Conservation (phyloP, 164 flowering plant genomes). For the Echeveria elegans region DNA sequence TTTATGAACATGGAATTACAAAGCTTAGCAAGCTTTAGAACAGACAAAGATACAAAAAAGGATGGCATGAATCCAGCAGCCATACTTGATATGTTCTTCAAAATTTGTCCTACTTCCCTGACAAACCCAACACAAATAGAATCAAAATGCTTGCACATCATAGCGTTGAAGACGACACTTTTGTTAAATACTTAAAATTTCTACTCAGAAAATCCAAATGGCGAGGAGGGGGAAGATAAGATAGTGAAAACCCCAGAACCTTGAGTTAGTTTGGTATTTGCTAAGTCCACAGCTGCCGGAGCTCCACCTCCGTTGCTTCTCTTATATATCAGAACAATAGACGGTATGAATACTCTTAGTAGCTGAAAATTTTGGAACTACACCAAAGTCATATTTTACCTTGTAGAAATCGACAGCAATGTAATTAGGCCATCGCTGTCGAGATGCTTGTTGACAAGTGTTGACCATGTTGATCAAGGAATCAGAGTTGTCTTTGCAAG, state of each 20-base stretch:
- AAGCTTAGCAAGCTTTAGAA: not conserved
- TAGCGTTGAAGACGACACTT: too few relatives aligned
- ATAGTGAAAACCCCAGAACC: conserved; percentile 8
- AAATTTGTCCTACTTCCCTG: not conserved
- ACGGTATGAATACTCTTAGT: not conserved
- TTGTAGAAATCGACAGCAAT: conserved; percentile 39
- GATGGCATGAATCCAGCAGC: not conserved
- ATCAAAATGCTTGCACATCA: not conserved
- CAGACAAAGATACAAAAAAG: not conserved
- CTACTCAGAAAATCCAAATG: not conserved
- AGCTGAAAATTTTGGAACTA: too few relatives aligned
- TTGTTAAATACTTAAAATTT: too few relatives aligned
- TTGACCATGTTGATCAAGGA: conserved; percentile 24
- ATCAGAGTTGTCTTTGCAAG: conserved; percentile 32
- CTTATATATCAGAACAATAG: conserved; percentile 14
- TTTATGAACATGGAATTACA: not conserved
- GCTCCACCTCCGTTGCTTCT: conserved; percentile 43
- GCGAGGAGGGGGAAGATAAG: not conserved
- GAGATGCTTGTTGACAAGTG: conserved; percentile 31
- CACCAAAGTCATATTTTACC: too few relatives aligned
- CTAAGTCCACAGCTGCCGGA: conserved; percentile 29
- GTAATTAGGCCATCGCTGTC: conserved; percentile 43
- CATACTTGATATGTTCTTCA: not conserved
- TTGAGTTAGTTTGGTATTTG: conserved; percentile 33
- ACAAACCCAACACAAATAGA: not conserved